Conservation (phyloP, 2,329 filamentous ascomycete genomes). For the Fusarium continuum region DNA sequence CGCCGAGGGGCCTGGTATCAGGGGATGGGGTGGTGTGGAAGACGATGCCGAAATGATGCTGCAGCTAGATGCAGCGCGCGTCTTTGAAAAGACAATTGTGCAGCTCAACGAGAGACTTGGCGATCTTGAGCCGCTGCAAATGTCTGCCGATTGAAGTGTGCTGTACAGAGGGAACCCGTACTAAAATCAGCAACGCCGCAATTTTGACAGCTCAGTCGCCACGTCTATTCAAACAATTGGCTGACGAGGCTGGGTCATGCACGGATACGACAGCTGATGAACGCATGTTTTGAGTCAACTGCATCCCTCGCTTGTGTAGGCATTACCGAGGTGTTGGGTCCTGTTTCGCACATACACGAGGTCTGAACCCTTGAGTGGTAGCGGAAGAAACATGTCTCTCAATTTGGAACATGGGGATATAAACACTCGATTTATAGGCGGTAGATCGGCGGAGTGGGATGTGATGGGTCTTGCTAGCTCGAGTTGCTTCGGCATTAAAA, state of each 20-base stretch:
- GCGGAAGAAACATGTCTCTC: not conserved
- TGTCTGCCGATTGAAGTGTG: constrained; percentile 32
- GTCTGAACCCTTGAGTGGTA: not conserved
- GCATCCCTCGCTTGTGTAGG: not conserved
- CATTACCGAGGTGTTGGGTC: constrained; percentile 2
- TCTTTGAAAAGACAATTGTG: constrained; percentile 83
- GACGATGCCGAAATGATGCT: constrained; percentile 60
- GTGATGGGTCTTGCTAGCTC: not conserved
- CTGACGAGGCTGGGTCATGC: constrained; percentile 12
- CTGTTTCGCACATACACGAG: not conserved
- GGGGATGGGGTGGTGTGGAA: constrained; percentile 47
- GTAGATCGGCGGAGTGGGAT: constrained; percentile 7
- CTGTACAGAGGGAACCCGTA: not conserved
- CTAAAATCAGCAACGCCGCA: no score
- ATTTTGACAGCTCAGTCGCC: not conserved
- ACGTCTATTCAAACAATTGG: not conserved
- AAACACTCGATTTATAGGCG: not conserved
- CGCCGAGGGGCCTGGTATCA: constrained; percentile 38
- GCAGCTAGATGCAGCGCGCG: constrained; percentile 75
- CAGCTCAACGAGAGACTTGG: constrained; percentile 74
- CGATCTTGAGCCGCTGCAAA: constrained; percentile 29
- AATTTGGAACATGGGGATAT: not conserved
- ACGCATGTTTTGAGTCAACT: no score
- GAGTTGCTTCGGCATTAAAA: not conserved
- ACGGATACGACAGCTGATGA: not conserved